These are phyloP conservation scores for Moniliella sp. DNA, from an alignment of 1,284 basidiomycete genomes.

Conservation along the genomic window DNA sequence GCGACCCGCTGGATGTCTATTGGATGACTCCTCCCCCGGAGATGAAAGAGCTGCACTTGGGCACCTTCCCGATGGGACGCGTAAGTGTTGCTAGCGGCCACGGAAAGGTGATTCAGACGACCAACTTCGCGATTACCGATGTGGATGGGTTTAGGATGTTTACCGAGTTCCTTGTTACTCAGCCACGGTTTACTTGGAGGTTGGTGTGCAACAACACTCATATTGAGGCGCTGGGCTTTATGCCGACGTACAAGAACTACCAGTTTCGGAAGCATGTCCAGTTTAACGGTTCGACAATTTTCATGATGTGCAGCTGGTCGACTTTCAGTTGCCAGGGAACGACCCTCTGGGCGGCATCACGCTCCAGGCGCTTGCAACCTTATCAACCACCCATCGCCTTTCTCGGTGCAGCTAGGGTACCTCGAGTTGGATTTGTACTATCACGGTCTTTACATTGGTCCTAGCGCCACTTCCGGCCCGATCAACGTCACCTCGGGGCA, in stretches of 20 bases:
- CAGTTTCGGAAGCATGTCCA: constrained; percentile 18
- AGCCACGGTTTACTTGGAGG: constrained; percentile 51
- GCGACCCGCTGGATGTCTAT: constrained; percentile 27
- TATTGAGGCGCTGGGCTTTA: constrained; percentile 44
- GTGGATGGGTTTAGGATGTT: constrained; percentile 27
- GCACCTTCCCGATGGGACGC: constrained; percentile 18
- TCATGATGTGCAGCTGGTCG: constrained; percentile 42
- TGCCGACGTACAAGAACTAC: constrained; percentile 23
- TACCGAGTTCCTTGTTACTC: constrained; percentile 43
- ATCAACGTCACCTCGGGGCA: constrained; percentile 35
- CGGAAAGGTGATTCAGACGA: constrained; percentile 33
- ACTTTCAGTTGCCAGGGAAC: constrained; percentile 53
- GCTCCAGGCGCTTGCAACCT: constrained; percentile 43
- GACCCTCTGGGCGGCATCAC: constrained; percentile 49
- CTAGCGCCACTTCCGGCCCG: constrained; percentile 35
- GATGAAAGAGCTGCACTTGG: constrained; percentile 32
- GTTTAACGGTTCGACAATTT: constrained; percentile 49
- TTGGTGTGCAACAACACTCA: constrained; percentile 43
- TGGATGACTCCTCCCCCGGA: constrained; percentile 32
- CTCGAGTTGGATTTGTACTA: constrained; percentile 48
- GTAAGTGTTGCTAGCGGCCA: constrained; percentile 31
- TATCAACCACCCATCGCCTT: constrained; percentile 52
- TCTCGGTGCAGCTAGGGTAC: constrained; percentile 49
- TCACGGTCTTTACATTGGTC: constrained; percentile 44
- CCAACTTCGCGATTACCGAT: constrained; percentile 29